Conservation (phyloP, 163 green algal genomes). For the Volvox carteri region DNA sequence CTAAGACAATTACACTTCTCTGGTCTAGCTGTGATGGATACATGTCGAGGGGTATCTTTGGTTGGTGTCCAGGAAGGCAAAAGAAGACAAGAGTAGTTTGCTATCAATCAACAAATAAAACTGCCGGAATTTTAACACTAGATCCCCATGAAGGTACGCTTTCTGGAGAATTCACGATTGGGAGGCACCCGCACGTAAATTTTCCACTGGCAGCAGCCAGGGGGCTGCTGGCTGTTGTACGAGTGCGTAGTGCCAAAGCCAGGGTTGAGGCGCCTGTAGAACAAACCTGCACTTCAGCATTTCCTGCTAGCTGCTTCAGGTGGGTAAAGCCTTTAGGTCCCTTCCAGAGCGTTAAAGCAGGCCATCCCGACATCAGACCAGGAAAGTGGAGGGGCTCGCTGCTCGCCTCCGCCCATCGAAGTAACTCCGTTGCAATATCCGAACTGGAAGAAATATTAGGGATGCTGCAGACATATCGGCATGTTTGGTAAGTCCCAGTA, state of each 20-base stretch:
- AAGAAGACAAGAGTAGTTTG: too few relatives aligned
- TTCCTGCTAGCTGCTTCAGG: background rate
- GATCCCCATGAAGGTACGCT: background rate
- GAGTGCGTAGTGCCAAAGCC: background rate
- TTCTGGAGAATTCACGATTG: background rate
- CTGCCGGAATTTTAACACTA: background rate
- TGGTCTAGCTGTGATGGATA: background rate
- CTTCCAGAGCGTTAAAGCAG: background rate
- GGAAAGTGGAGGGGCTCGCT: background rate
- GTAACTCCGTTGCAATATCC: background rate
- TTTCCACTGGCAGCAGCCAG: background rate
- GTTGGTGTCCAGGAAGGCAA: too few relatives aligned
- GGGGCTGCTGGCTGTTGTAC: too few relatives aligned
- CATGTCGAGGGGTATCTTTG: too few relatives aligned
- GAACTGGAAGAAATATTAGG: background rate
- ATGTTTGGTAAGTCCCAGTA: background rate
- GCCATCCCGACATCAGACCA: background rate
- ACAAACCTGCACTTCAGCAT: conserved; percentile 10
- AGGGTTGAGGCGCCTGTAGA: background rate
- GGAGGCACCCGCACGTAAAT: background rate
- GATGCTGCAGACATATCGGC: conserved; percentile 1
- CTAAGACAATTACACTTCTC: background rate
- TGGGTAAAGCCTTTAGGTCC: background rate
- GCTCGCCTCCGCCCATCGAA: background rate
- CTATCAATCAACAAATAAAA: background rate